phyloP scores from a whole-genome alignment of 164 flowering plant genomes.

The Stephania japonica region DNA sequence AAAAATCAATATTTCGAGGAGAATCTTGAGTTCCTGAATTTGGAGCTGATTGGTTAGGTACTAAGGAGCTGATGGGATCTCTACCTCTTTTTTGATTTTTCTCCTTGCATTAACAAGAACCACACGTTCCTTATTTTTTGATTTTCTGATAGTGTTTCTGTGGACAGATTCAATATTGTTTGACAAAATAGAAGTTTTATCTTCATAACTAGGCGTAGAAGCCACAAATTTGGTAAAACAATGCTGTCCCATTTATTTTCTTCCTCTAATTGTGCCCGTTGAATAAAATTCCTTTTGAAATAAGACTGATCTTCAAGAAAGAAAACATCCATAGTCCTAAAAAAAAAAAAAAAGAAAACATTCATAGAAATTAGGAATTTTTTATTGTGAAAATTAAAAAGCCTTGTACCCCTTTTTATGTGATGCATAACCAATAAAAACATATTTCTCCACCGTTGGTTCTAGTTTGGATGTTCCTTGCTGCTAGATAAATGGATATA shows the following conservation, averaged over 20 bases:
- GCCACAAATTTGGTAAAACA: no score
- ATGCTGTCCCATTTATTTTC: neutral
- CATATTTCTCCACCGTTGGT: neutral
- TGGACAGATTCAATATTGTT: no score
- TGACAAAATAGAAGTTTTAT: no score
- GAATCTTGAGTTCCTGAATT: no score
- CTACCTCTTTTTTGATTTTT: neutral
- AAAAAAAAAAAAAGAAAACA: no score
- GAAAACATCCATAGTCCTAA: no score
- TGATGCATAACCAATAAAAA: conserved; percentile 1
- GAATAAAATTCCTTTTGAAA: neutral
- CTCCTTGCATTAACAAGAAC: neutral
- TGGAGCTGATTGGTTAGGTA: no score
- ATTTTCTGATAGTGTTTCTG: neutral
- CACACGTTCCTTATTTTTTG: neutral
- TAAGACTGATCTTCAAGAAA: neutral
- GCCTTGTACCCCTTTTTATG: neutral
- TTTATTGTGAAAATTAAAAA: neutral
- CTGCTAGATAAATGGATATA: neutral
- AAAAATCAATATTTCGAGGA: no score
- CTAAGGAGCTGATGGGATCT: no score
- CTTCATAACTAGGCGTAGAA: no score
- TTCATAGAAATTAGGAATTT: neutral
- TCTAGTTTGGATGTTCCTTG: neutral
- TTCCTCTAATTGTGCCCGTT: neutral